Percentiles rank a stretch among this genome's conserved stretches.
phyloP scores from a whole-genome alignment of 345 rosid genomes.

The Populus alba region DNA sequence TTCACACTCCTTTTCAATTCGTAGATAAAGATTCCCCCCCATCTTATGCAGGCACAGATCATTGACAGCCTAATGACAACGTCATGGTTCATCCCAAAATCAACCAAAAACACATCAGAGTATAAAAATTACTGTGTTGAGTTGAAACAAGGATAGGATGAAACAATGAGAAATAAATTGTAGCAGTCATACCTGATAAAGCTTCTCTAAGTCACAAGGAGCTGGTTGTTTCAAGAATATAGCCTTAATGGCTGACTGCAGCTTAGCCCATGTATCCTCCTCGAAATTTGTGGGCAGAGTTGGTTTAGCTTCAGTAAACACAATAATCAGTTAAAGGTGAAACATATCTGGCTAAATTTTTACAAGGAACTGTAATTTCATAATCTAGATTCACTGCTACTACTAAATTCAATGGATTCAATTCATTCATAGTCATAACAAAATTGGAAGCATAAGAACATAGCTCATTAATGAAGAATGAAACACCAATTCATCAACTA shows the following conservation, averaged over 20 bases:
- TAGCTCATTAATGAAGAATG: neutral
- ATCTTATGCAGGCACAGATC: slow-evolving; percentile 86
- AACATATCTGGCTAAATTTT: slow-evolving; percentile 3
- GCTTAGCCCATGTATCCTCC: slow-evolving; percentile 85
- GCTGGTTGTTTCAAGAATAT: slow-evolving; percentile 75
- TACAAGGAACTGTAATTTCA: neutral
- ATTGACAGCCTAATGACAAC: slow-evolving; percentile 70
- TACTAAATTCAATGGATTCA: neutral
- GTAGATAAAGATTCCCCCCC: slow-evolving; percentile 85
- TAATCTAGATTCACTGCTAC: neutral
- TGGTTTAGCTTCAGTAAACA: slow-evolving; percentile 67
- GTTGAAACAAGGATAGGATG: neutral
- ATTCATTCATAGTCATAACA: neutral
- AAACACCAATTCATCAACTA: neutral
- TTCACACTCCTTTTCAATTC: slow-evolving; percentile 88
- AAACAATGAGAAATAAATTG: slow-evolving; percentile 7
- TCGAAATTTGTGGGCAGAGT: slow-evolving; percentile 76
- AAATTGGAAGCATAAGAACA: neutral
- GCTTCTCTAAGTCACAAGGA: slow-evolving; percentile 74
- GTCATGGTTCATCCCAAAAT: slow-evolving; percentile 10
- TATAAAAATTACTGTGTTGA: neutral
- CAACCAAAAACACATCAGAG: neutral
- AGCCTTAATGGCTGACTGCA: slow-evolving; percentile 88
- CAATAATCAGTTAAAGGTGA: slow-evolving; percentile 8
- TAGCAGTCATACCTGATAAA: slow-evolving; percentile 62